Conservation (phyloP, 148 eudicot genomes). For the Diospyros lotus region DNA sequence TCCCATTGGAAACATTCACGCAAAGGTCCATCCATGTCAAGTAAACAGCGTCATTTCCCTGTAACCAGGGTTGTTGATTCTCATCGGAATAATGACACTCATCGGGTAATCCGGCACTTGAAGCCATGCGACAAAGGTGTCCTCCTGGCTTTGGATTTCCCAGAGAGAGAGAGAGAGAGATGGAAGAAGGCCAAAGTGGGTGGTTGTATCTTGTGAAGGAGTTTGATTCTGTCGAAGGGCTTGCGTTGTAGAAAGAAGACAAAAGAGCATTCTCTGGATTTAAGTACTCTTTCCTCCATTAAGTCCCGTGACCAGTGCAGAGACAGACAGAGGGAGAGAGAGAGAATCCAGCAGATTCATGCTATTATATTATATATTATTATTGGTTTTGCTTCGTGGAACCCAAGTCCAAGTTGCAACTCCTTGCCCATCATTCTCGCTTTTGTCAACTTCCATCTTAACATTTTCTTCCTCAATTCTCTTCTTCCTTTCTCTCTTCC, state of each 20-base stretch:
- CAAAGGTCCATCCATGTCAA: slow-evolving; percentile 39
- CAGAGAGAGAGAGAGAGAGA: slow-evolving; percentile 1
- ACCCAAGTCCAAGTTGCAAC: too few relatives aligned
- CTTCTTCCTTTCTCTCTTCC: too few relatives aligned
- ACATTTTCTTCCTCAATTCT: too few relatives aligned
- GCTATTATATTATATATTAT: too few relatives aligned
- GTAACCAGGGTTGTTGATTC: background rate
- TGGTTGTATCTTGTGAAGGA: background rate
- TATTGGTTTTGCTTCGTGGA: too few relatives aligned
- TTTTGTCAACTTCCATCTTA: too few relatives aligned
- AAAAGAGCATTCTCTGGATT: background rate
- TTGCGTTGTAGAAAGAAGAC: background rate
- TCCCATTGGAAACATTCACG: slow-evolving; percentile 27
- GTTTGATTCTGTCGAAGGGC: background rate
- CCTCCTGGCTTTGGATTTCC: background rate
- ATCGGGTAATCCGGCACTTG: background rate
- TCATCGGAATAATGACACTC: background rate
- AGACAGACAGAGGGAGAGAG: background rate
- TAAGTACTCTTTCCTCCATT: background rate
- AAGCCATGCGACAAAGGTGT: background rate
- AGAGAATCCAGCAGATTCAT: too few relatives aligned
- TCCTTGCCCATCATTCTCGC: too few relatives aligned
- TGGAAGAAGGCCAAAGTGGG: background rate
- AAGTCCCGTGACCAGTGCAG: slow-evolving; percentile 1
- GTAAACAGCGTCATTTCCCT: slow-evolving; percentile 4